Evolutionary conservation across 2,329 filamentous ascomycete genomes (phyloP).

Genomic region (Pseudocercospora cruenta): DNA sequence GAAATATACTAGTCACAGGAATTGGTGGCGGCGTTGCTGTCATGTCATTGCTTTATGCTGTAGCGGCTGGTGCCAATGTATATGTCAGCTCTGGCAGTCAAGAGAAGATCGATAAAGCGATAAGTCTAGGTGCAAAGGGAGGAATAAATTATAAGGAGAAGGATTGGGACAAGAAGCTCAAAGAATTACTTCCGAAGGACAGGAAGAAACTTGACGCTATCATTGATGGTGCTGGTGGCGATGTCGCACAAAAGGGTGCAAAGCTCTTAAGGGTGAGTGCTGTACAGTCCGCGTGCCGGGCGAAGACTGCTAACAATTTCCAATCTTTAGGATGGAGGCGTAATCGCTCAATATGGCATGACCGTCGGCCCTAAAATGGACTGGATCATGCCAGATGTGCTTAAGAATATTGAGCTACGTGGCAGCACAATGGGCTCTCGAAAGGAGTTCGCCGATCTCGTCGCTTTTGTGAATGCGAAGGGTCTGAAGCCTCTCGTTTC

Average conservation of each 20-base stretch:
- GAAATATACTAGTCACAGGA: constrained; percentile 83
- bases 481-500: constrained; percentile 79
- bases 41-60: constrained; percentile 77
- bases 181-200: constrained; percentile 63
- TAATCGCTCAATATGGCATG: constrained; percentile 91
- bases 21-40: constrained; percentile 92
- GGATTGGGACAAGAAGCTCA: constrained; percentile 79
- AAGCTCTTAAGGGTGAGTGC: constrained; percentile 66
- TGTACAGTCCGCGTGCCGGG: background rate
- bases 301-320: background rate
- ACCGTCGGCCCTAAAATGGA: constrained; percentile 83
- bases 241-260: constrained; percentile 71
- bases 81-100: constrained; percentile 77
- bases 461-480: constrained; percentile 75
- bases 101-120: constrained; percentile 75
- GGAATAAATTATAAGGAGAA: constrained; percentile 81
- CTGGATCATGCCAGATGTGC: constrained; percentile 79
- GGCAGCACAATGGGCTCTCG: constrained; percentile 91
- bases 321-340: constrained; percentile 65
- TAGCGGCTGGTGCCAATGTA: constrained; percentile 73
- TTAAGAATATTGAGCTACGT: constrained; percentile 84
- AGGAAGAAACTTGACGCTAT: constrained; percentile 77
- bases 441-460: constrained; percentile 88
- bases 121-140: constrained; percentile 72
- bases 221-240: constrained; percentile 87